Percentiles rank a stretch among this genome's conserved stretches.
Evolutionary conservation across 23 red algal genomes (phyloP).

Genomic region (Gracilaria gracilis): DNA sequence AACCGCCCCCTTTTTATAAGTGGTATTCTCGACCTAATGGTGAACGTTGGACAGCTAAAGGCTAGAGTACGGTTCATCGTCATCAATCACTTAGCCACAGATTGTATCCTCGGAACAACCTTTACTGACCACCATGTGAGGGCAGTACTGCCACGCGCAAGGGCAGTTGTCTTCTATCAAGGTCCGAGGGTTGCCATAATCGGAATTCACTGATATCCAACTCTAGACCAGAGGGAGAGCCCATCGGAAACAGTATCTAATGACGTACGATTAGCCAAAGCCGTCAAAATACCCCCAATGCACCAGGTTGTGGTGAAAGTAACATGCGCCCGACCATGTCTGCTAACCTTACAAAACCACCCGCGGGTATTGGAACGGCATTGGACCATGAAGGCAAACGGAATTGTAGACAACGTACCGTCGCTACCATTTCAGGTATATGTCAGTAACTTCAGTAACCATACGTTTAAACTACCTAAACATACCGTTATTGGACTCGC

Average conservation of each 20-base stretch:
- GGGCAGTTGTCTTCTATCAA: neutral
- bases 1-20: neutral
- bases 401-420: neutral
- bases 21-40: neutral
- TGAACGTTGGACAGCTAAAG: neutral
- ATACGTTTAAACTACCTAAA: neutral
- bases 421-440: neutral
- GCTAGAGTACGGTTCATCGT: neutral
- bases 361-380: neutral
- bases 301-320: neutral
- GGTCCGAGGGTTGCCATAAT: neutral
- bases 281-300: neutral
- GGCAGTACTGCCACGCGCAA: neutral
- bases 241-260: neutral
- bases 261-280: neutral
- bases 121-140: constrained; percentile 23
- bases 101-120: constrained; percentile 4
- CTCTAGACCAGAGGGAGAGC: neutral
- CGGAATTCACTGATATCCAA: no score
- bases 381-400: neutral
- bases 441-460: neutral
- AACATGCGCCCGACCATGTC: neutral
- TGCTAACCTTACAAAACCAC: neutral
- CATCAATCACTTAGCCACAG: neutral
- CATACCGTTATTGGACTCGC: neutral